phyloP scores from a whole-genome alignment of 1,284 basidiomycete species.

The Puccinia novopanici region DNA sequence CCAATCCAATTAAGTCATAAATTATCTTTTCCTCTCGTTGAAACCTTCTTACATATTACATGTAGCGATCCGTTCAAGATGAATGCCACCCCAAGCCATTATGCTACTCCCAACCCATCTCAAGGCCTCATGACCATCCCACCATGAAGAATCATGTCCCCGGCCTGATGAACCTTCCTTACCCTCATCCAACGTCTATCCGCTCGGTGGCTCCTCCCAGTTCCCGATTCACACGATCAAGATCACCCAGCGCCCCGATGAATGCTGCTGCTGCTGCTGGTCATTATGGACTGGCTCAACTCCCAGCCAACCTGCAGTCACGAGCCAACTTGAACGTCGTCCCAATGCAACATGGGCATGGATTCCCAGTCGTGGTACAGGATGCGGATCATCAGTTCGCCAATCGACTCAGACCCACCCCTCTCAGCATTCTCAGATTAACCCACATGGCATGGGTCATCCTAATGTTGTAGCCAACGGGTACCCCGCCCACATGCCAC shows the following conservation, averaged over 20 bases:
- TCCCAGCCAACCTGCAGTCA: background rate
- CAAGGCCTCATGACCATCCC: too few relatives aligned
- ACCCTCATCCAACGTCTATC: too few relatives aligned
- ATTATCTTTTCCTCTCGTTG: too few relatives aligned
- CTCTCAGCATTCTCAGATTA: background rate
- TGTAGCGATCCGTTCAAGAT: background rate
- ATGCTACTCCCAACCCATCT: too few relatives aligned
- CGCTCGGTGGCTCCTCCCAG: too few relatives aligned
- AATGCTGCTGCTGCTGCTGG: too few relatives aligned
- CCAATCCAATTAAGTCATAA: background rate
- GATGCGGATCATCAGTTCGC: background rate
- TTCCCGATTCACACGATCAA: too few relatives aligned
- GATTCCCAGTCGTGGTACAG: background rate
- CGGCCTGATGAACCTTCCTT: too few relatives aligned
- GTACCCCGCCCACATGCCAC: conserved; percentile 3
- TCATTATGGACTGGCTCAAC: background rate
- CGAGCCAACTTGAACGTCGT: background rate
- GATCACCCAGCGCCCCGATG: too few relatives aligned
- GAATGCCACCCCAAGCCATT: too few relatives aligned
- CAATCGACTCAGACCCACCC: background rate
- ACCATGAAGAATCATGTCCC: too few relatives aligned
- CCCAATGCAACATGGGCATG: background rate
- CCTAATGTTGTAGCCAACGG: background rate
- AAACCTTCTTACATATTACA: too few relatives aligned
- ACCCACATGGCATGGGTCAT: background rate